A percentile compares a stretch with the other conserved stretches of the same genome.
Conservation (phyloP, 352 stramenopile species). For the Phytophthora ramorum region DNA sequence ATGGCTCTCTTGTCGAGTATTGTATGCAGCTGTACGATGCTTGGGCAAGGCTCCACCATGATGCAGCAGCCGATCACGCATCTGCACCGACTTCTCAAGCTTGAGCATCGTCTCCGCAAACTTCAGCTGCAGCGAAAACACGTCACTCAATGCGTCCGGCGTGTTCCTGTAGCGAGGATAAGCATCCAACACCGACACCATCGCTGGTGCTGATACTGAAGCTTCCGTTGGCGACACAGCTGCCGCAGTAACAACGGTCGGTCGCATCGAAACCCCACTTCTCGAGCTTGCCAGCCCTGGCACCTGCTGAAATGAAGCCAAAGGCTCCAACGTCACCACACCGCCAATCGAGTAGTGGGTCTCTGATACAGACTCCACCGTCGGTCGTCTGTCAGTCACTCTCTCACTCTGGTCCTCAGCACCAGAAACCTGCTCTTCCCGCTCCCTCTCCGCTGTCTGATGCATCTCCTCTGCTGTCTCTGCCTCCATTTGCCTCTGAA, state of each 20-base stretch:
- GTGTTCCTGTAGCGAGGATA: conserved; percentile 26
- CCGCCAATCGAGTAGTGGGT: conserved; percentile 68
- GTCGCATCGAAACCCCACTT: conserved; percentile 12
- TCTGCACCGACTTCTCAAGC: conserved; percentile 71
- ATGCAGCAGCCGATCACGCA: conserved; percentile 59
- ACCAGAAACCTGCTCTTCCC: not conserved
- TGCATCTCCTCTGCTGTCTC: conserved; percentile 21
- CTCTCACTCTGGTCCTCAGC: not conserved
- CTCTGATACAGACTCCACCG: conserved; percentile 6
- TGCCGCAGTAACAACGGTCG: not conserved
- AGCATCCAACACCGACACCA: conserved; percentile 1
- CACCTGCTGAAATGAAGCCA: conserved; percentile 25
- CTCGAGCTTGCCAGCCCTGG: conserved; percentile 7
- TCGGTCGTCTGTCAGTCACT: not conserved
- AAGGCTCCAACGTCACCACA: conserved; percentile 57
- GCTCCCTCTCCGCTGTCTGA: not conserved
- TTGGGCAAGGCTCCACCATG: conserved; percentile 9
- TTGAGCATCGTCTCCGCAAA: conserved; percentile 80
- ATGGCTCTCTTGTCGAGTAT: not conserved
- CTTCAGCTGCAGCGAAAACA: conserved; percentile 70
- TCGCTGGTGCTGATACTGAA: not conserved
- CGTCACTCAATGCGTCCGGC: conserved; percentile 58
- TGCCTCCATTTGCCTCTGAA: conserved; percentile 52
- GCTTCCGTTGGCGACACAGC: not conserved
- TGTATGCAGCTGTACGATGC: not conserved